These are phyloP conservation scores for Bremia lactucae DNA, from an alignment of 352 stramenopile species.

Conservation along the genomic window DNA sequence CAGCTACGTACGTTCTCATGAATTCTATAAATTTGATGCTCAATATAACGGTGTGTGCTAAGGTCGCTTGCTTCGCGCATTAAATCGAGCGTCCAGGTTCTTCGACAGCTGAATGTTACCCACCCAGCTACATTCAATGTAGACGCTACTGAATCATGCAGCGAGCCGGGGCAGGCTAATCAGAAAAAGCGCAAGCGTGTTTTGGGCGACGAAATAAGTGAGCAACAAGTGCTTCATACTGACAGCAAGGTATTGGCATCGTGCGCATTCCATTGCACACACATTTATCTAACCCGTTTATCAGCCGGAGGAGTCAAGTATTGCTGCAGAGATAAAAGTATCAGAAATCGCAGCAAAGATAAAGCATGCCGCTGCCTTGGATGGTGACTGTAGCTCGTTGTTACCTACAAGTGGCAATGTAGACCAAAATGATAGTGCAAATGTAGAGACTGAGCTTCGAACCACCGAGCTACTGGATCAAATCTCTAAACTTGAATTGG, in stretches of 20 bases:
- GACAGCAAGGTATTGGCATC: conserved; percentile 15
- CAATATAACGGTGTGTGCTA: not conserved
- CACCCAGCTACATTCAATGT: conserved; percentile 14
- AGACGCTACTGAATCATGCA: conserved; percentile 16
- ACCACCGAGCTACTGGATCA: conserved; percentile 8
- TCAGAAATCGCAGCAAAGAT: not conserved
- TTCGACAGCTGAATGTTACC: conserved; percentile 28
- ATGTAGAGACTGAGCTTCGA: not conserved
- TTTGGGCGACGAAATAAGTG: not conserved
- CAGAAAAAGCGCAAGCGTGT: conserved; percentile 38
- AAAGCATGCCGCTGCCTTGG: not conserved
- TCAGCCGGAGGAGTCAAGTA: conserved; percentile 15
- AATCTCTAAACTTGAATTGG: conserved; percentile 9
- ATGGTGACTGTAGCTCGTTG: not conserved
- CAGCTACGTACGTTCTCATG: too few relatives aligned
- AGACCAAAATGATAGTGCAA: not conserved
- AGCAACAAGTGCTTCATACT: conserved; percentile 2
- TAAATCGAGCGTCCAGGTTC: conserved; percentile 38
- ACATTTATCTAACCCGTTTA: conserved; percentile 10
- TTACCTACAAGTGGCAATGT: not conserved
- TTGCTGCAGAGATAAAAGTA: not conserved
- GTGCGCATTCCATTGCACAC: not conserved
- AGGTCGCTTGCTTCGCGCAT: conserved; percentile 51
- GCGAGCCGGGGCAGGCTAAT: conserved; percentile 18
- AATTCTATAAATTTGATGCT: too few relatives aligned